phyloP scores from a whole-genome alignment of 2,329 filamentous ascomycete genomes.

The Chaetomiaceae sp. region DNA sequence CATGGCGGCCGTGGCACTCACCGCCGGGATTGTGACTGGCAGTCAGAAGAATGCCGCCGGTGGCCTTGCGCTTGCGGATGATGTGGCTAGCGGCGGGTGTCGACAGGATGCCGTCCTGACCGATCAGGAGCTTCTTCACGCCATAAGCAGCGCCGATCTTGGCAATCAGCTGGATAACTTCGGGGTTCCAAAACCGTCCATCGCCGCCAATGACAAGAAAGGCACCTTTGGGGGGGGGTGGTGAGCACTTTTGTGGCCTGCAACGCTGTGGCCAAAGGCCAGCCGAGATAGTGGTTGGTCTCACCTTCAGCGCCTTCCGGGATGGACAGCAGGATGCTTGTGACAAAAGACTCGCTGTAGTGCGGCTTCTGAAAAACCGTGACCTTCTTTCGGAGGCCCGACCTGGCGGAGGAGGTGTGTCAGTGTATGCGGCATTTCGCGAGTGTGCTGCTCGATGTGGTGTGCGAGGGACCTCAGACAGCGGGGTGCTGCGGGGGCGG shows the following conservation, averaged over 20 bases:
- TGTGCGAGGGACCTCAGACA: neutral
- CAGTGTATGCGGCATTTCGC: slow-evolving; percentile 1
- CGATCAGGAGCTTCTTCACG: slow-evolving; percentile 97
- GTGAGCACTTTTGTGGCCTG: slow-evolving; percentile 2
- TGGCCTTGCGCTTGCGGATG: slow-evolving; percentile 91
- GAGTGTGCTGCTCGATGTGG: neutral
- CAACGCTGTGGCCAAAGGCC: neutral
- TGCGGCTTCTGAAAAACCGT: slow-evolving; percentile 92
- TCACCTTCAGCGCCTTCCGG: slow-evolving; percentile 82
- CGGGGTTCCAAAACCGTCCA: slow-evolving; percentile 94
- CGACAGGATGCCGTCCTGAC: slow-evolving; percentile 92
- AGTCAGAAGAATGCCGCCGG: slow-evolving; percentile 92
- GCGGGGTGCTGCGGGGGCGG: slow-evolving; percentile 28
- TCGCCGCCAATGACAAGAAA: slow-evolving; percentile 97
- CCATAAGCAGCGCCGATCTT: slow-evolving; percentile 97
- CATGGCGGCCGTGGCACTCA: slow-evolving; percentile 39
- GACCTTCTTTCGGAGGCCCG: slow-evolving; percentile 98
- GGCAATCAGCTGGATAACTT: slow-evolving; percentile 93
- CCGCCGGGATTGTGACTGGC: slow-evolving; percentile 98
- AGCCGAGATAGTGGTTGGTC: too few species aligned
- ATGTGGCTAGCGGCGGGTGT: slow-evolving; percentile 94
- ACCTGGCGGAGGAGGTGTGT: slow-evolving; percentile 49
- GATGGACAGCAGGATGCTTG: slow-evolving; percentile 92
- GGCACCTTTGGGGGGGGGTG: slow-evolving; percentile 42
- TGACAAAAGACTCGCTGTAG: slow-evolving; percentile 94